A percentile compares a stretch with the other conserved stretches of the same genome.
These are phyloP conservation scores for Ogataea methanolica DNA, from an alignment of 805 yeast species.

Conservation along the genomic window DNA sequence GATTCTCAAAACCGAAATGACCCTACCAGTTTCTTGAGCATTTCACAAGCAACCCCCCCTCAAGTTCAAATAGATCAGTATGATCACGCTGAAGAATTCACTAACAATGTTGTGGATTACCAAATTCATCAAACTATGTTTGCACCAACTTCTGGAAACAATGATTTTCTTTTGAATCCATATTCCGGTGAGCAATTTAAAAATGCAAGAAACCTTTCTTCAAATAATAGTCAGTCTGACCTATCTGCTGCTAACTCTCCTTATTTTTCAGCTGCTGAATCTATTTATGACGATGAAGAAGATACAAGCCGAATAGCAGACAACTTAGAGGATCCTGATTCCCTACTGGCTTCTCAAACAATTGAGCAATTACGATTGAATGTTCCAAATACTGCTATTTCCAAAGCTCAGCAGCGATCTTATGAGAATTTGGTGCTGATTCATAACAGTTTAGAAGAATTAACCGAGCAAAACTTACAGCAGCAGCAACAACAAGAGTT, in stretches of 20 bases:
- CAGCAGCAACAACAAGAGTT: slow-evolving; percentile 8
- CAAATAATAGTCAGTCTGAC: slow-evolving; percentile 15
- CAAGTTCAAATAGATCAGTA: neutral
- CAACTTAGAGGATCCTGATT: slow-evolving; percentile 10
- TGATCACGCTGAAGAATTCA: neutral
- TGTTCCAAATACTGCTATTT: slow-evolving; percentile 1
- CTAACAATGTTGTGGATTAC: neutral
- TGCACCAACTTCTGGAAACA: slow-evolving; percentile 4
- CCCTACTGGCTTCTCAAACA: slow-evolving; percentile 12
- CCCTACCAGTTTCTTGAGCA: neutral
- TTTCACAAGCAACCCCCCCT: neutral
- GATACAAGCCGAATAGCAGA: neutral
- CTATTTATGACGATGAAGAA: slow-evolving; percentile 19
- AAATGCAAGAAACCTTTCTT: slow-evolving; percentile 9
- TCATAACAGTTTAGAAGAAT: slow-evolving; percentile 8
- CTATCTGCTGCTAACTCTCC: slow-evolving; percentile 24
- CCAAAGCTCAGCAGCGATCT: slow-evolving; percentile 4
- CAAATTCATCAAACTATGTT: slow-evolving; percentile 5
- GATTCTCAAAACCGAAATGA: neutral
- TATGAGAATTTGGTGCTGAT: slow-evolving; percentile 9
- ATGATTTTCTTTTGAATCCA: slow-evolving; percentile 10
- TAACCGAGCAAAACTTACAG: slow-evolving; percentile 21
- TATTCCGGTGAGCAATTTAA: slow-evolving; percentile 14
- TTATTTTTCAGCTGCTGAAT: slow-evolving; percentile 23
- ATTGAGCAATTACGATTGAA: slow-evolving; percentile 14